A percentile compares a stretch with the other conserved stretches of the same genome.
These are phyloP conservation scores for Volvox reticuliferus DNA, from an alignment of 139 green algal genomes.

Conservation along the genomic window DNA sequence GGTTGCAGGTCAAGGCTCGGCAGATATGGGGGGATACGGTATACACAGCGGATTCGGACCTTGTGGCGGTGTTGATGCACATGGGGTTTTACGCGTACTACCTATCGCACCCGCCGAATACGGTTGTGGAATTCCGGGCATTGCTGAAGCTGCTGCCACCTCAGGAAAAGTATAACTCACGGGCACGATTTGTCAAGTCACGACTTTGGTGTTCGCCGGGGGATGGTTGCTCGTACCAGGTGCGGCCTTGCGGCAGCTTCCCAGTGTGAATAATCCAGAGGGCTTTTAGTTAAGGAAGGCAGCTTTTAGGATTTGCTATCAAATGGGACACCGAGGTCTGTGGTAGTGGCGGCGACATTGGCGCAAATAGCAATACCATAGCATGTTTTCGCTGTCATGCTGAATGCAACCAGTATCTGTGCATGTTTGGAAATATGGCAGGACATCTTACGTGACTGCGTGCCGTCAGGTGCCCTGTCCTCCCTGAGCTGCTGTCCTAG, in stretches of 20 bases:
- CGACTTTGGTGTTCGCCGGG: slow-evolving; percentile 79
- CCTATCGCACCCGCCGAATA: slow-evolving; percentile 46
- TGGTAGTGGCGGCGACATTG: too few species aligned
- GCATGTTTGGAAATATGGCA: too few species aligned
- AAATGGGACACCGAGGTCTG: too few species aligned
- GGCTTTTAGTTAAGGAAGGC: too few species aligned
- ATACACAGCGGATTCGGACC: slow-evolving; percentile 95
- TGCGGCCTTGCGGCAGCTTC: neutral
- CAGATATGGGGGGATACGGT: slow-evolving; percentile 95
- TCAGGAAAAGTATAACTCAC: slow-evolving; percentile 76
- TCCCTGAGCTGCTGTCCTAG: too few species aligned
- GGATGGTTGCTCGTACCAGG: slow-evolving; percentile 80
- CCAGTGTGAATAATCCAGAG: too few species aligned
- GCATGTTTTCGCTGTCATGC: too few species aligned
- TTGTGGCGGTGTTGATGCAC: slow-evolving; percentile 97
- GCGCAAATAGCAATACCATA: too few species aligned
- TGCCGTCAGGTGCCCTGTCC: too few species aligned
- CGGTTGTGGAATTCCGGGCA: slow-evolving; percentile 76
- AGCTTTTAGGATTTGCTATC: too few species aligned
- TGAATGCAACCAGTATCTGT: too few species aligned
- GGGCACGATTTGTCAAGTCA: slow-evolving; percentile 83
- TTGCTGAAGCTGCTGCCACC: slow-evolving; percentile 75
- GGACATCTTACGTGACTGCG: too few species aligned
- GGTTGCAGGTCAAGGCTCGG: slow-evolving; percentile 81
- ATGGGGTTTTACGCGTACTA: slow-evolving; percentile 84